A percentile compares a stretch with the other conserved stretches of the same genome.
phyloP scores from a whole-genome alignment of 768 basidiomycete species.

The Mycena latifolia region DNA sequence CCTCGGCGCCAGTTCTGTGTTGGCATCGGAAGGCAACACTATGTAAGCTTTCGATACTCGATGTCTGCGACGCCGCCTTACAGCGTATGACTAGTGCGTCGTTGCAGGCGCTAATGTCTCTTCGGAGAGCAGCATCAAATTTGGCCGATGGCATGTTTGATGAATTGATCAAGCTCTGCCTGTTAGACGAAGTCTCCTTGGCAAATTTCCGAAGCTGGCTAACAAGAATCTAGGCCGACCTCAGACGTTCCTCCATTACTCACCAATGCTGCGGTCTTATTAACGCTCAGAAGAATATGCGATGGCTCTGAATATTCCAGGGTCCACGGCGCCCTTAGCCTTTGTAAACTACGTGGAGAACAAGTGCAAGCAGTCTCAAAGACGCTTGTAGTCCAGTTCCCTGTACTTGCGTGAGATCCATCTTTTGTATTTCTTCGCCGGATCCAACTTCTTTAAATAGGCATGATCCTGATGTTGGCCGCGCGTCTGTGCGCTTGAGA shows the following conservation, averaged over 20 bases:
- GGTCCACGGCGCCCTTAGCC: background rate
- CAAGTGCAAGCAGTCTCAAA: background rate
- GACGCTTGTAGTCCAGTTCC: background rate
- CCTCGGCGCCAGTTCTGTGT: background rate
- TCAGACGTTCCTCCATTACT: background rate
- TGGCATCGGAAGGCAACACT: background rate
- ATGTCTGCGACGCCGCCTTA: background rate
- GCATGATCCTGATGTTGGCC: background rate
- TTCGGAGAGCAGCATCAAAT: background rate
- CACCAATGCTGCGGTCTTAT: background rate
- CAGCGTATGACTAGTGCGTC: background rate
- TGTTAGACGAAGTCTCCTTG: background rate
- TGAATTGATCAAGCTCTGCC: background rate
- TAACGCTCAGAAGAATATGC: constrained; percentile 1
- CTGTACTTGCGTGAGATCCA: background rate
- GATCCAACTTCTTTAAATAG: background rate
- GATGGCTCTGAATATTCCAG: background rate
- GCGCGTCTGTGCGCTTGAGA: no score
- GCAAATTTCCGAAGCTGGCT: background rate
- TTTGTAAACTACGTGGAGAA: background rate
- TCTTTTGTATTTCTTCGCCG: background rate
- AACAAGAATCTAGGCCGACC: background rate
- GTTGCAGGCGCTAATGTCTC: background rate
- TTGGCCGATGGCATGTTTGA: background rate
- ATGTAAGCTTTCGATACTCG: background rate